Evolutionary conservation across 129 eudicot genomes (phyloP).

Genomic region (Arctium lappa): DNA sequence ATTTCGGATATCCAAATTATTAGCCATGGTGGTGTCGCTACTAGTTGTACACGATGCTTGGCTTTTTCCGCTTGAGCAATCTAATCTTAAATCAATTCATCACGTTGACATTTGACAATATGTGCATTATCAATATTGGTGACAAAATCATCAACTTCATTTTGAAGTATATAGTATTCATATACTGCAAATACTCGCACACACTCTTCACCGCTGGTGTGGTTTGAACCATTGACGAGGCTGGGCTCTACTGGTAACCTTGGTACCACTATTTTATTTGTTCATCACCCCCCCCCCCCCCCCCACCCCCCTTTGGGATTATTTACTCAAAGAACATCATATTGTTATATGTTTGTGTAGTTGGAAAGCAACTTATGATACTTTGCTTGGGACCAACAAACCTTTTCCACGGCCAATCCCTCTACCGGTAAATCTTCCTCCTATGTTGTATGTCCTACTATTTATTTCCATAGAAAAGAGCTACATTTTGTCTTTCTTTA

Average conservation of each 20-base stretch:
- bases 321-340: neutral
- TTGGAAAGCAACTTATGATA: constrained; percentile 73
- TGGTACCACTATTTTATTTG: no score
- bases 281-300: no score
- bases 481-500: neutral
- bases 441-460: neutral
- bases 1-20: neutral
- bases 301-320: no score
- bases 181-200: no score
- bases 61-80: neutral
- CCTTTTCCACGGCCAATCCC: constrained; percentile 67
- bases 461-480: neutral
- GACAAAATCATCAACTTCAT: neutral
- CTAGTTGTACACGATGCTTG: neutral
- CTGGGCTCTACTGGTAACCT: no score
- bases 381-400: constrained; percentile 72
- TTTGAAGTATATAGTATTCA: neutral
- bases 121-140: neutral
- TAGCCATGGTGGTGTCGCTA: neutral
- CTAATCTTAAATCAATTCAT: neutral
- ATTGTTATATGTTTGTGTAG: constrained; percentile 31
- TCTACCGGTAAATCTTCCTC: constrained; percentile 54
- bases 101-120: neutral
- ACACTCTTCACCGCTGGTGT: no score
- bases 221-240: no score